Conservation (phyloP, 495 filamentous ascomycete species). For the Tetracladium setigerum region DNA sequence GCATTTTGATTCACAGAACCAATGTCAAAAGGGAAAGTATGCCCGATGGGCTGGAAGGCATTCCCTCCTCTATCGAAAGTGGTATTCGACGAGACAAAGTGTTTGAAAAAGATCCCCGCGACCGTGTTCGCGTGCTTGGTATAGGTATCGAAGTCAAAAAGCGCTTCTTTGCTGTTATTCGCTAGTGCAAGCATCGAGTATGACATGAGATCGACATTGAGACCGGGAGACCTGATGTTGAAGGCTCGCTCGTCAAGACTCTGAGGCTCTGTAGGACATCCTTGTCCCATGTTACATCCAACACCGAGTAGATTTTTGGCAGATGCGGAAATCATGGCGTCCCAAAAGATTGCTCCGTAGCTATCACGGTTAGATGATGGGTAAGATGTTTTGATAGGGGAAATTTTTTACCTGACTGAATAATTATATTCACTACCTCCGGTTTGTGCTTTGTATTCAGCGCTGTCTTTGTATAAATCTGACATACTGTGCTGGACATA, state of each 20-base stretch:
- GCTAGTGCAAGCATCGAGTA: slow-evolving; percentile 28
- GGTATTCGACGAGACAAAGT: slow-evolving; percentile 28
- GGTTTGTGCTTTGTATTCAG: too few relatives aligned
- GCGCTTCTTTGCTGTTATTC: slow-evolving; percentile 19
- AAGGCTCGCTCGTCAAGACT: slow-evolving; percentile 28
- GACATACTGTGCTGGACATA: slow-evolving; percentile 14
- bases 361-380: too few relatives aligned
- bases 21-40: slow-evolving; percentile 27
- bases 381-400: too few relatives aligned
- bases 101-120: slow-evolving; percentile 31
- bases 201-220: slow-evolving; percentile 34
- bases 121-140: slow-evolving; percentile 19
- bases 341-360: too few relatives aligned
- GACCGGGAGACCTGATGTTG: slow-evolving; percentile 28
- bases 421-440: too few relatives aligned
- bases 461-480: too few relatives aligned
- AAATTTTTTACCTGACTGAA: too few relatives aligned
- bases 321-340: too few relatives aligned
- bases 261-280: too few relatives aligned
- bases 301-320: too few relatives aligned
- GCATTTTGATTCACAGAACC: slow-evolving; percentile 22
- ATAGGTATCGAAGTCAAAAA: slow-evolving; percentile 22
- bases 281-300: too few relatives aligned
- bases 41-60: slow-evolving; percentile 16
- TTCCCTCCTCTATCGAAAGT: slow-evolving; percentile 1